phyloP scores from a whole-genome alignment of 1,284 basidiomycete genomes.

The Puccinia coronata region DNA sequence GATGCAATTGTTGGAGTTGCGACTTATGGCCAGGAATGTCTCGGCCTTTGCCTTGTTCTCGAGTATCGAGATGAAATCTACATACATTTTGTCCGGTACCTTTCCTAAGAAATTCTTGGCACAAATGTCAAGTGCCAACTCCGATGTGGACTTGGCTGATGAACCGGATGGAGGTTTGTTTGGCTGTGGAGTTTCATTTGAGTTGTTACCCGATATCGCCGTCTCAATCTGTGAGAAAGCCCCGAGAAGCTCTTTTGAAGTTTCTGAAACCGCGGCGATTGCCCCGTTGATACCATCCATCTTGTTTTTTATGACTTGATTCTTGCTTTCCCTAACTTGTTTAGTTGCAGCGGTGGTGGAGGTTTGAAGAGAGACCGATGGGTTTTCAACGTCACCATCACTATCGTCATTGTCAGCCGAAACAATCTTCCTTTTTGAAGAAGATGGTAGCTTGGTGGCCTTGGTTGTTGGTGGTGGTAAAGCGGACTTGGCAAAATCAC shows the following conservation, averaged over 20 bases:
- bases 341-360: background rate
- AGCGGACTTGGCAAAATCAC: background rate
- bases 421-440: conserved; percentile 2
- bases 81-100: background rate
- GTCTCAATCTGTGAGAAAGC: background rate
- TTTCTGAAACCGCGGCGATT: background rate
- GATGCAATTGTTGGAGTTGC: background rate
- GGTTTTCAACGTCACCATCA: background rate
- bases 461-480: background rate
- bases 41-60: too few relatives aligned
- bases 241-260: background rate
- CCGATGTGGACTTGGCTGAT: background rate
- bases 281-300: background rate
- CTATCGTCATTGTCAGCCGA: too few relatives aligned
- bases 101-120: background rate
- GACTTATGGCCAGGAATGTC: background rate
- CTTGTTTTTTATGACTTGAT: background rate
- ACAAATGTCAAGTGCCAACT: background rate
- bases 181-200: background rate
- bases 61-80: too few relatives aligned
- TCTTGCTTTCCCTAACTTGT: too few relatives aligned
- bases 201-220: background rate
- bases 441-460: background rate
- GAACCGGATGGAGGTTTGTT: too few relatives aligned
- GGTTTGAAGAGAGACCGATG: background rate